These are phyloP conservation scores for Monilinia polystroma DNA, from an alignment of 2,329 filamentous ascomycete genomes.

Conservation along the genomic window DNA sequence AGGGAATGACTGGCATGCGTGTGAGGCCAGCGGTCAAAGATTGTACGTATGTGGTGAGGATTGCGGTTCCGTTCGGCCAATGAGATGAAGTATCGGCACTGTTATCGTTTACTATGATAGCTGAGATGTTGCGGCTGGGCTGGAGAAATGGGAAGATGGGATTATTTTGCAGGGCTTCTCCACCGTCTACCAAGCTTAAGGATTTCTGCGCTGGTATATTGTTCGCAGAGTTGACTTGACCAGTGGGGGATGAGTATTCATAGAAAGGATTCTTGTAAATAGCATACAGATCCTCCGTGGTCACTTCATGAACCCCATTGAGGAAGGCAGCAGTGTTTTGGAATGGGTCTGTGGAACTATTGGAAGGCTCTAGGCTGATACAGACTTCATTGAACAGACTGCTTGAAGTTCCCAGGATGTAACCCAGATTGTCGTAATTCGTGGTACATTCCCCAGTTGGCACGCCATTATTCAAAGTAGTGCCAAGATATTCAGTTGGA, in stretches of 20 bases:
- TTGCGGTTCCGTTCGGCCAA: conserved; percentile 46
- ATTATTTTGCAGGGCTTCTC: conserved; percentile 46
- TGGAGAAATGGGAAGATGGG: conserved; percentile 51
- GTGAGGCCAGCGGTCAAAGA: conserved; percentile 32
- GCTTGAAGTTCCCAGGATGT: conserved; percentile 47
- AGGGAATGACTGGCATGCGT: conserved; percentile 48
- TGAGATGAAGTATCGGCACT: conserved; percentile 44
- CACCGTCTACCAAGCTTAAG: conserved; percentile 49
- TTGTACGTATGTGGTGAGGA: conserved; percentile 39
- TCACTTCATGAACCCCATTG: conserved; percentile 35
- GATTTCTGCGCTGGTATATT: conserved; percentile 41
- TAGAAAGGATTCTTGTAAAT: conserved; percentile 63
- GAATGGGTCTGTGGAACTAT: conserved; percentile 29
- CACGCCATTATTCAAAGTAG: conserved; percentile 53
- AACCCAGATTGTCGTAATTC: conserved; percentile 51
- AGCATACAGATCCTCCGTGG: conserved; percentile 42
- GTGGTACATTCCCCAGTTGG: conserved; percentile 45
- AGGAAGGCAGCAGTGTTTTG: conserved; percentile 39
- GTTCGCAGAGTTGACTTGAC: conserved; percentile 27
- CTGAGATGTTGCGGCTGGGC: conserved; percentile 42
- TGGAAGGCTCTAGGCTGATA: conserved; percentile 22
- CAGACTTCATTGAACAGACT: conserved; percentile 43
- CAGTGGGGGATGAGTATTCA: conserved; percentile 43
- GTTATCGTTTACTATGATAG: conserved; percentile 49
- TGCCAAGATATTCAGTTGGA: conserved; percentile 59